A percentile compares a stretch with the other conserved stretches of the same genome.
Evolutionary conservation across 139 green algal genomes (phyloP).

Genomic region (Coelastrella sp.): DNA sequence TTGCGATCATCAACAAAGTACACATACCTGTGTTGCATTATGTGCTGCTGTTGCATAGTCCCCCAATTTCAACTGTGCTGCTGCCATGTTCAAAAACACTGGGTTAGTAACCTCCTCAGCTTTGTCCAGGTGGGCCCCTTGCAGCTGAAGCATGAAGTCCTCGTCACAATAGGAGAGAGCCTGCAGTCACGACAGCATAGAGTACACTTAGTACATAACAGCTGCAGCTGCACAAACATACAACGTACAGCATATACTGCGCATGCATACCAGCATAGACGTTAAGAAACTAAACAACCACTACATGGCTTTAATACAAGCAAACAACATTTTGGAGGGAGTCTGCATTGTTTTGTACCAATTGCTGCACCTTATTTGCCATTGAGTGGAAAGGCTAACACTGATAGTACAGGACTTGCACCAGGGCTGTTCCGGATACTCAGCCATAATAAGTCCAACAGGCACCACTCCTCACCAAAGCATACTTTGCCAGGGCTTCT

Average conservation of each 20-base stretch:
- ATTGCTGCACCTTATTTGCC: too few relatives aligned
- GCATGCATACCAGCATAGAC: not conserved
- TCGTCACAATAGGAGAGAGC: slow-evolving; percentile 83
- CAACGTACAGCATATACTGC: too few relatives aligned
- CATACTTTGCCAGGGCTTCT: slow-evolving; percentile 41
- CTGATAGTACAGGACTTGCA: too few relatives aligned
- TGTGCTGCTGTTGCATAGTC: slow-evolving; percentile 69
- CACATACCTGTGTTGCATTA: slow-evolving; percentile 65
- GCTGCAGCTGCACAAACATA: not conserved
- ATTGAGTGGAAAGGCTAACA: too few relatives aligned
- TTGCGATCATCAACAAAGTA: not conserved
- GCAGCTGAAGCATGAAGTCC: slow-evolving; percentile 87
- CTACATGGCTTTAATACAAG: too few relatives aligned
- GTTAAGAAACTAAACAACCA: not conserved
- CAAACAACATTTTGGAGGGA: too few relatives aligned
- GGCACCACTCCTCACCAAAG: slow-evolving; percentile 7
- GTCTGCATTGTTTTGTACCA: too few relatives aligned
- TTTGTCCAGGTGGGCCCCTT: slow-evolving; percentile 72
- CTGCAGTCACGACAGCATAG: slow-evolving; percentile 45
- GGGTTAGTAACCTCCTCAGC: slow-evolving; percentile 66
- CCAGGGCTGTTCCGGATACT: too few relatives aligned
- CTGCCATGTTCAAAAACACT: slow-evolving; percentile 76
- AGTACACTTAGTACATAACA: not conserved
- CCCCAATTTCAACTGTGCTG: slow-evolving; percentile 68
- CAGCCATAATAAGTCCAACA: too few relatives aligned